Evolutionary conservation across 192 early-diverging fungal species (phyloP), one percentile per base, ranked within the genome.

Genomic region (Pilaira anomala): DNA sequence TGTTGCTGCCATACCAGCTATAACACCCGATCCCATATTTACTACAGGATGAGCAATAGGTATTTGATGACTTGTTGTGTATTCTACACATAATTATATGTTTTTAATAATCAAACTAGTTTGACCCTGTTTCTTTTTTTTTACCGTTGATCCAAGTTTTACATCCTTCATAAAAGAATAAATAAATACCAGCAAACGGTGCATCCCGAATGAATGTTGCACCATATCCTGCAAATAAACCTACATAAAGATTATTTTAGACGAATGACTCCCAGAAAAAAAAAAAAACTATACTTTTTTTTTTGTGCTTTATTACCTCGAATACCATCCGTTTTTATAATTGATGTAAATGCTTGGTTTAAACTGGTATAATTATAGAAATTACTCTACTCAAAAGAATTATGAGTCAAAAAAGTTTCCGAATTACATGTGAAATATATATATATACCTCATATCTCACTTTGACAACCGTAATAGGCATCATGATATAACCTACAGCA

Each of bases 401-500:
- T 4, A 60, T 1, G 18, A 7, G 25, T 3, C 14, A 14, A 8
- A 19, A 6, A 1, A 13, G 9, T 40, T 4, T 36, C 19, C 30
- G 2, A 21, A 13, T 25, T 3, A 25, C 48, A 49, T 48, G 3
- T 22, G 16, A 39, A 26, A 22, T 3, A 30, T 25, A 2, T 28
- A 13, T 25, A 52, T 62, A 46, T 75, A 88, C 88, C 83, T 96
- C 95, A 60, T 86, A 95, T 54, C 92, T 81, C 39, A 94, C 87
- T 78, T 97, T 97, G 54, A 97, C 80, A 33, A 95, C 88, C 0
- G 93, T 92, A n/a, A 92, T 85, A 0, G 95, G 95, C 95, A 97
- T 97, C 78, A 95, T 80, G 0, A 94, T 56, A 60, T 94, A 88
- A 6, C 95, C 95, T 22, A 91, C 86, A 8, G 88, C 65, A 9